Evolutionary conservation across 2,329 filamentous ascomycete species (phyloP).

Genomic region (Tolypocladium sp.): DNA sequence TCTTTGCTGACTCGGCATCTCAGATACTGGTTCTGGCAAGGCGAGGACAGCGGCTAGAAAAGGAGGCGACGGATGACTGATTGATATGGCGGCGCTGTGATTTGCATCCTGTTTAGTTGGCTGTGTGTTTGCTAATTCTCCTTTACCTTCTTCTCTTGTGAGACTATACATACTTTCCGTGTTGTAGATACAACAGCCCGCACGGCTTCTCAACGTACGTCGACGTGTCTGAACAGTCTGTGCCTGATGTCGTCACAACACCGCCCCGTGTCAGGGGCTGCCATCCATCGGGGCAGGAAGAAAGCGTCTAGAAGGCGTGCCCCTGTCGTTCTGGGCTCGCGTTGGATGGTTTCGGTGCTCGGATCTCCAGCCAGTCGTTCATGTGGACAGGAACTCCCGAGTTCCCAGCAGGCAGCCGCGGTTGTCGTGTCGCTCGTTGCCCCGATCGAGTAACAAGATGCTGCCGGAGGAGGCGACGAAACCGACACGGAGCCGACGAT

Average conservation of each 20-base stretch:
- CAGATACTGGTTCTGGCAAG: slow-evolving; percentile 30
- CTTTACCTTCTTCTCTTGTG: neutral
- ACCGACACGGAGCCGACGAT: neutral
- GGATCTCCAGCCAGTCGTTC: neutral
- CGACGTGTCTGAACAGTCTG: neutral
- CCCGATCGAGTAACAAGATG: neutral
- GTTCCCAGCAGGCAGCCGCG: neutral
- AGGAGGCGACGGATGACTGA: neutral
- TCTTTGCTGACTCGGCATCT: neutral
- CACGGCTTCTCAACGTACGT: too few relatives aligned
- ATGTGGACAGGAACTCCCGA: neutral
- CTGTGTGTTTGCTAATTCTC: neutral
- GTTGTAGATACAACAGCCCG: neutral
- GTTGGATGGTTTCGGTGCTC: neutral
- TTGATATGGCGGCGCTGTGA: neutral
- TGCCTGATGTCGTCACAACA: neutral
- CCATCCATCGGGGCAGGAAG: neutral
- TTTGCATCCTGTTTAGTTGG: neutral
- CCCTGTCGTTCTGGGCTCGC: too few relatives aligned
- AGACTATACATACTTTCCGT: neutral
- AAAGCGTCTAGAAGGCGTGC: neutral
- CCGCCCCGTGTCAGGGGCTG: neutral
- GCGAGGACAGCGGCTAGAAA: neutral
- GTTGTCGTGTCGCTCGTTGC: neutral
- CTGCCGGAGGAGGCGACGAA: neutral